Evolutionary conservation across 2,329 filamentous ascomycete genomes (phyloP).

Genomic region (Hymenotorrendiella dingleyae): DNA sequence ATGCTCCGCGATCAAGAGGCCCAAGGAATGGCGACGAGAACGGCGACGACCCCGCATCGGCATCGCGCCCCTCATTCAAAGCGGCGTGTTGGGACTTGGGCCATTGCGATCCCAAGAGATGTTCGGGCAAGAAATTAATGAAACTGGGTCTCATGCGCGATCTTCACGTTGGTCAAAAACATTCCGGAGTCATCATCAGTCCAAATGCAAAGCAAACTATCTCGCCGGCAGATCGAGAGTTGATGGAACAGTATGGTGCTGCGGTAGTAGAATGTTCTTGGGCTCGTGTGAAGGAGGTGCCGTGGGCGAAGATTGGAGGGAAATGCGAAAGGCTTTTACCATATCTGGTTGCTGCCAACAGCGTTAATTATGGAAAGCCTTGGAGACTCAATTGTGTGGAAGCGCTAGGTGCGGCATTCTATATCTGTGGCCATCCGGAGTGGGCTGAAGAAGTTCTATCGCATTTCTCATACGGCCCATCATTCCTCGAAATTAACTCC

Average conservation of each 20-base stretch:
- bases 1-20: slow-evolving; percentile 50
- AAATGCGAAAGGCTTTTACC: slow-evolving; percentile 87
- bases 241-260: slow-evolving; percentile 83
- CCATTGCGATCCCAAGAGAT: slow-evolving; percentile 95
- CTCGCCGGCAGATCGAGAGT: slow-evolving; percentile 72
- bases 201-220: slow-evolving; percentile 86
- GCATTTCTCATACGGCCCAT: slow-evolving; percentile 81
- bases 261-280: slow-evolving; percentile 97
- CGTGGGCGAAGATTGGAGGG: slow-evolving; percentile 85
- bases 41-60: slow-evolving; percentile 30
- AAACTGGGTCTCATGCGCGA: slow-evolving; percentile 89
- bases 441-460: slow-evolving; percentile 83
- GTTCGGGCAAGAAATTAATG: slow-evolving; percentile 93
- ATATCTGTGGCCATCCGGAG: slow-evolving; percentile 83
- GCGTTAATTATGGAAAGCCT: slow-evolving; percentile 94
- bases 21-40: slow-evolving; percentile 41
- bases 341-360: slow-evolving; percentile 93
- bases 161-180: slow-evolving; percentile 84
- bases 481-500: slow-evolving; percentile 87
- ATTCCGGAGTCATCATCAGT: slow-evolving; percentile 86
- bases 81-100: slow-evolving; percentile 97
- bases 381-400: slow-evolving; percentile 96
- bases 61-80: slow-evolving; percentile 60
- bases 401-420: slow-evolving; percentile 86
- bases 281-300: slow-evolving; percentile 87